Conservation (phyloP, 148 eudicot species). For the Rhododendron griersonianum region DNA sequence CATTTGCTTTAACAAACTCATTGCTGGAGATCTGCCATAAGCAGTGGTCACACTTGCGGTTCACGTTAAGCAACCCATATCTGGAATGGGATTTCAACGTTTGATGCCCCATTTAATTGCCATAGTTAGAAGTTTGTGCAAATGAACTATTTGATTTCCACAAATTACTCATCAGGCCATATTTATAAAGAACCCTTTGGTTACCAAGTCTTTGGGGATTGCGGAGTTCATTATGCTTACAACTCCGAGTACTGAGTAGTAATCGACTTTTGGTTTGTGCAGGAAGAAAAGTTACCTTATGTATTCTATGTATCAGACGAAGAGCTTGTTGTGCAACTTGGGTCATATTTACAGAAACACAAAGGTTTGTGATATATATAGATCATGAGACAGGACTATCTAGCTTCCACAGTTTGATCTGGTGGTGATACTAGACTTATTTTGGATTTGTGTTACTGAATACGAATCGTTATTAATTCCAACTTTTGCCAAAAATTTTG, state of each 20-base stretch:
- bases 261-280: conserved; percentile 23
- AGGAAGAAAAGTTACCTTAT: conserved; percentile 93
- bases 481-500: background rate
- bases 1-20: background rate
- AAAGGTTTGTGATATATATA: conserved; percentile 44
- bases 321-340: conserved; percentile 70
- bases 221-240: background rate
- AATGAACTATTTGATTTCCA: background rate
- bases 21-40: background rate
- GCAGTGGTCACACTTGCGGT: background rate
- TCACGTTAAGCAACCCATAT: background rate
- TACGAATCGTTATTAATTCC: background rate
- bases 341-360: conserved; percentile 65
- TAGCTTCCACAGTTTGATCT: conserved; percentile 5
- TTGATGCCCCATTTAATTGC: background rate
- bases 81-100: background rate
- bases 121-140: background rate
- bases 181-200: background rate
- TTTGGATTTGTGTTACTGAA: background rate
- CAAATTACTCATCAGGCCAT: background rate
- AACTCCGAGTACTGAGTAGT: background rate
- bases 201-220: background rate
- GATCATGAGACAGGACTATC: background rate
- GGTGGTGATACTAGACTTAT: background rate
- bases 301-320: conserved; percentile 87